These are phyloP conservation scores for Trametes elegans DNA, from an alignment of 768 basidiomycete species.

Conservation along the genomic window DNA sequence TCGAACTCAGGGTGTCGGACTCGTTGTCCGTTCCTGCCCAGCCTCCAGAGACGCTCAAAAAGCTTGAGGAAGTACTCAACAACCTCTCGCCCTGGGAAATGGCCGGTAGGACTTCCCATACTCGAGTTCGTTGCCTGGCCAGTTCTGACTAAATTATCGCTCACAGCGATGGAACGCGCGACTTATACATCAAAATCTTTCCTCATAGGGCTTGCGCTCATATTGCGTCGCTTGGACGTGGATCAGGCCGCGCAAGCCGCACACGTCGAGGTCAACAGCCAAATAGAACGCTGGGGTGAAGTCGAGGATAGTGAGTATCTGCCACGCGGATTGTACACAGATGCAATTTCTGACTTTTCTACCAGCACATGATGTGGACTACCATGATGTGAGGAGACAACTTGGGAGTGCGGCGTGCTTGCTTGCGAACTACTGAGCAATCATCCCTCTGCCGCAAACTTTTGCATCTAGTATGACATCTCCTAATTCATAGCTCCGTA, in stretches of 20 bases:
- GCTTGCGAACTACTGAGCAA: conserved; percentile 12
- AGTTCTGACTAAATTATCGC: neutral
- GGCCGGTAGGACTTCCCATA: conserved; percentile 59
- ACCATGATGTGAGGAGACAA: conserved; percentile 87
- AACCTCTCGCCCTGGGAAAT: conserved; percentile 81
- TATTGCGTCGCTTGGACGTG: conserved; percentile 69
- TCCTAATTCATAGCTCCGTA: neutral
- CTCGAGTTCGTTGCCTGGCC: neutral
- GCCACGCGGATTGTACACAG: neutral
- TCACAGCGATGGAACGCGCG: conserved; percentile 88
- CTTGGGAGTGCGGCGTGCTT: conserved; percentile 78
- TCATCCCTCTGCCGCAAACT: neutral
- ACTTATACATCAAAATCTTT: conserved; percentile 90
- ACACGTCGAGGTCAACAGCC: conserved; percentile 91
- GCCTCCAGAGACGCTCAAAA: conserved; percentile 61
- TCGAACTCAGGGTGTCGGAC: conserved; percentile 66
- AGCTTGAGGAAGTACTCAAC: conserved; percentile 55
- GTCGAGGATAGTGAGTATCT: conserved; percentile 91
- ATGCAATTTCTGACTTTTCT: neutral
- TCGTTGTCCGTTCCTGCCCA: conserved; percentile 74
- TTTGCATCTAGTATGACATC: neutral
- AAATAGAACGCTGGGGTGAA: conserved; percentile 98
- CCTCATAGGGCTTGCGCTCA: conserved; percentile 81
- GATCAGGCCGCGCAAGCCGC: conserved; percentile 85
- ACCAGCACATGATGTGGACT: conserved; percentile 96